Percentiles rank a stretch among this genome's conserved stretches.
These are phyloP conservation scores for Candida bentonensis DNA, from an alignment of 805 yeast genomes.

Conservation along the genomic window DNA sequence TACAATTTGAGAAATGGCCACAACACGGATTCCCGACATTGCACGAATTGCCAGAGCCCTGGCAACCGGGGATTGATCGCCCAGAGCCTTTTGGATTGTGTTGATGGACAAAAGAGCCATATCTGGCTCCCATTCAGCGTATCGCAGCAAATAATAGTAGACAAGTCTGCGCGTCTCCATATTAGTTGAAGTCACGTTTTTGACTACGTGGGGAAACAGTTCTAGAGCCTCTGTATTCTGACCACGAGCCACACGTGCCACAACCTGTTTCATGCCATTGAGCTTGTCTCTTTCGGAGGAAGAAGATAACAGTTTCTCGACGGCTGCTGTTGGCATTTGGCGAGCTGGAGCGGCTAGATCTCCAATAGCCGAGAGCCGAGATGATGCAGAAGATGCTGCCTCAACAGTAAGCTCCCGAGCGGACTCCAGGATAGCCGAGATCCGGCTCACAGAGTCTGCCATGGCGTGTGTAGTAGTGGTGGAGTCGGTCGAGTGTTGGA, in stretches of 20 bases:
- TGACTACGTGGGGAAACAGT: conserved; percentile 76
- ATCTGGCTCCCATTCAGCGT: conserved; percentile 76
- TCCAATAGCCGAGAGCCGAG: conserved; percentile 24
- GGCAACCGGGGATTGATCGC: conserved; percentile 52
- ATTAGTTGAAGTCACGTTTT: conserved; percentile 61
- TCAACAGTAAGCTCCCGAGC: conserved; percentile 69
- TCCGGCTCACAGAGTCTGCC: conserved; percentile 45
- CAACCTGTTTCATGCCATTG: conserved; percentile 44
- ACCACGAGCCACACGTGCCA: conserved; percentile 17
- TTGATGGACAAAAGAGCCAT: conserved; percentile 81
- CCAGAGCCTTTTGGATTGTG: conserved; percentile 73
- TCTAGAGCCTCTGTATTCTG: conserved; percentile 28
- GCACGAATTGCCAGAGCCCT: conserved; percentile 67
- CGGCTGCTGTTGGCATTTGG: conserved; percentile 42
- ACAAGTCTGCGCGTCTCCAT: conserved; percentile 61
- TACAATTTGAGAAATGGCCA: conserved; percentile 70
- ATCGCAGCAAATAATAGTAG: conserved; percentile 55
- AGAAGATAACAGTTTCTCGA: conserved; percentile 52
- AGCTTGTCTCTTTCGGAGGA: conserved; percentile 50
- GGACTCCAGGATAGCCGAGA: conserved; percentile 63
- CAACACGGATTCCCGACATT: conserved; percentile 68
- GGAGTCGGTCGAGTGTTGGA: too few relatives aligned
- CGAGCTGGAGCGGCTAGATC: conserved; percentile 28
- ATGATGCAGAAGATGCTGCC: conserved; percentile 70
- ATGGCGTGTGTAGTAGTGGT: conserved; percentile 15